Evolutionary conservation across 2,329 filamentous ascomycete species (phyloP).

Genomic region (Aspergillus brunneoviolaceus): DNA sequence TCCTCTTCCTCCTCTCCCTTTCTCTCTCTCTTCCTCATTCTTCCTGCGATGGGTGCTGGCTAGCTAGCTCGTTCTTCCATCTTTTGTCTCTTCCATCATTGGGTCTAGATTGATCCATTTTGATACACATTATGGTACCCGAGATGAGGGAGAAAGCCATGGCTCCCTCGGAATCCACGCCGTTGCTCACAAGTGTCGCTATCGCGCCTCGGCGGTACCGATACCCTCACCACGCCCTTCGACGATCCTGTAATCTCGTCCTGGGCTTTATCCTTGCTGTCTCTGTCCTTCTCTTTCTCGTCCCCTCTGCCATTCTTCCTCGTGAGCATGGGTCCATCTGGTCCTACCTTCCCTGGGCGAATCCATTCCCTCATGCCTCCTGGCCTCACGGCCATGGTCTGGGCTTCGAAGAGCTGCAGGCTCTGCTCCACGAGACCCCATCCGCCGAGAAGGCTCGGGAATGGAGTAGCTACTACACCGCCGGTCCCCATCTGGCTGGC

Average conservation of each 20-base stretch:
- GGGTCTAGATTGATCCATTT: slow-evolving; percentile 1
- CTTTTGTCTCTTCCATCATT: neutral
- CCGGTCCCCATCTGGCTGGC: slow-evolving; percentile 72
- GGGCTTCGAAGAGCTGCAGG: slow-evolving; percentile 55
- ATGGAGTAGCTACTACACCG: slow-evolving; percentile 77
- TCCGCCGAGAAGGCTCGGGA: slow-evolving; percentile 59
- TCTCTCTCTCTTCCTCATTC: neutral
- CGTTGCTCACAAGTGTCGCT: slow-evolving; percentile 41
- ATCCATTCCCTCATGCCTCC: slow-evolving; percentile 36
- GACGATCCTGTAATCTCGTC: slow-evolving; percentile 43
- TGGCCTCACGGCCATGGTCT: slow-evolving; percentile 50
- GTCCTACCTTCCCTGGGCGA: slow-evolving; percentile 43
- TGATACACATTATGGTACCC: slow-evolving; percentile 3
- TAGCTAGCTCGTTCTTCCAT: neutral
- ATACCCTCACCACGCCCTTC: slow-evolving; percentile 45
- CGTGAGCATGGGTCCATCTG: slow-evolving; percentile 38
- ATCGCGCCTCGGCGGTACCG: slow-evolving; percentile 41
- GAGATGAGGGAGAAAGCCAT: slow-evolving; percentile 40
- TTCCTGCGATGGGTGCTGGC: neutral
- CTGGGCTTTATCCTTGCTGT: slow-evolving; percentile 41
- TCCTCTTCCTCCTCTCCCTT: neutral
- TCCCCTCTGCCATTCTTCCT: slow-evolving; percentile 41
- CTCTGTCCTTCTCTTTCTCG: slow-evolving; percentile 42
- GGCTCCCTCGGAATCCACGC: slow-evolving; percentile 41
- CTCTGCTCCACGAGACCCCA: slow-evolving; percentile 56